Conservation (phyloP, 2,329 filamentous ascomycete genomes). For the Ophiostoma montium region DNA sequence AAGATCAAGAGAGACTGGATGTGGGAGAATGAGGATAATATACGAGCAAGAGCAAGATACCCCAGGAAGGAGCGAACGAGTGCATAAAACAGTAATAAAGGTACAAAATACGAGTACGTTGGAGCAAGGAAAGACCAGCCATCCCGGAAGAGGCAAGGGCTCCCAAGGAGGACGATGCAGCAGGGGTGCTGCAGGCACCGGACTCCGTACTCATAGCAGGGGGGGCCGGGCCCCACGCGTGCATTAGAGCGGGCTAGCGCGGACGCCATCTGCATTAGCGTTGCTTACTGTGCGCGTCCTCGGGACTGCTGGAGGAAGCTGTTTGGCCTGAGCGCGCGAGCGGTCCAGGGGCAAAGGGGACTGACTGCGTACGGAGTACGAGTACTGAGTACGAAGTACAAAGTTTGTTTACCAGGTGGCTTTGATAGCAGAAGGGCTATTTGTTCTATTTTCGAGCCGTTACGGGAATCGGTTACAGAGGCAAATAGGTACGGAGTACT, state of each 20-base stretch:
- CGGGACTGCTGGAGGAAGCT: constrained; percentile 2
- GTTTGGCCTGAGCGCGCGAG: background rate
- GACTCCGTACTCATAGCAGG: background rate
- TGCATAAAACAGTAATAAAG: too few relatives aligned
- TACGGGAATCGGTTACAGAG: too few relatives aligned
- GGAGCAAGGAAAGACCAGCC: background rate
- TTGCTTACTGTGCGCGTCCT: constrained; percentile 2
- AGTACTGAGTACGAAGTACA: too few relatives aligned
- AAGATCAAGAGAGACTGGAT: background rate
- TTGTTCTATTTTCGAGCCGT: too few relatives aligned
- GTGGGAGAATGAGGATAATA: background rate
- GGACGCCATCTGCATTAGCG: constrained; percentile 6
- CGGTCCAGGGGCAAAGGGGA: background rate
- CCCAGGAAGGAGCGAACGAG: too few relatives aligned
- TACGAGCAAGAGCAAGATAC: background rate
- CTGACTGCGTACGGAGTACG: too few relatives aligned
- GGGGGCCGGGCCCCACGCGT: background rate
- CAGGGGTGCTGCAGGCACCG: background rate
- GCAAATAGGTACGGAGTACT: too few relatives aligned
- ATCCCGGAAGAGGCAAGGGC: background rate
- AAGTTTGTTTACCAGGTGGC: too few relatives aligned
- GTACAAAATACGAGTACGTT: too few relatives aligned
- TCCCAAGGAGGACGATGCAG: background rate
- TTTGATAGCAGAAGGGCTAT: constrained; percentile 9
- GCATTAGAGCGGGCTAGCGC: background rate